Conservation (phyloP, 164 flowering plant genomes). For the Vitis labrusca region DNA sequence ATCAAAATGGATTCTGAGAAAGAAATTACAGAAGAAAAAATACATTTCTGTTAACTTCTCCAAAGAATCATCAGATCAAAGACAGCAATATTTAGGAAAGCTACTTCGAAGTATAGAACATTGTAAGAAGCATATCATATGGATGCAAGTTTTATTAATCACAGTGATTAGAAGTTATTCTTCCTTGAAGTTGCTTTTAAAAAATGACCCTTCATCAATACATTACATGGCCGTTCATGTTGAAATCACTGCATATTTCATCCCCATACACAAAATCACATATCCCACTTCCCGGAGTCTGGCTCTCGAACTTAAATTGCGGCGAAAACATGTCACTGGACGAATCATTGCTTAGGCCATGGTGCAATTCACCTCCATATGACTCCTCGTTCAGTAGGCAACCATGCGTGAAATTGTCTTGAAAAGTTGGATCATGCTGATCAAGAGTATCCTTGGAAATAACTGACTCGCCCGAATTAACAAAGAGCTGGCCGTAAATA, state of each 20-base stretch:
- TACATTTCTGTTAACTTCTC: too few species aligned
- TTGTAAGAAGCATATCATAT: background rate
- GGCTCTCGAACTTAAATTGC: conserved; percentile 28
- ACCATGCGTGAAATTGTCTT: conserved; percentile 13
- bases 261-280: conserved; percentile 31
- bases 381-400: conserved; percentile 10
- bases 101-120: too few species aligned
- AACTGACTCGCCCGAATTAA: conserved; percentile 6
- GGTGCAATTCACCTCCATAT: conserved; percentile 18
- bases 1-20: too few species aligned
- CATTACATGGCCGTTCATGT: conserved; percentile 25
- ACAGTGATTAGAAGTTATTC: conserved; percentile 16
- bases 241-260: conserved; percentile 29
- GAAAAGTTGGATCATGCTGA: conserved; percentile 7
- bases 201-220: conserved; percentile 18
- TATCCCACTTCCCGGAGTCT: conserved; percentile 27
- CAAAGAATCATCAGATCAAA: too few species aligned
- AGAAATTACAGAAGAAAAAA: too few species aligned
- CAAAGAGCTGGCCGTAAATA: conserved; percentile 3
- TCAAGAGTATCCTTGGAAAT: conserved; percentile 7
- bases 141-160: background rate
- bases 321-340: conserved; percentile 12
- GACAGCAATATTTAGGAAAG: too few species aligned
- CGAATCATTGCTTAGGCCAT: conserved; percentile 5
- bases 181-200: conserved; percentile 8